Conservation (phyloP, 306 rosid genomes). For the Cucurbita argyrosperma region DNA sequence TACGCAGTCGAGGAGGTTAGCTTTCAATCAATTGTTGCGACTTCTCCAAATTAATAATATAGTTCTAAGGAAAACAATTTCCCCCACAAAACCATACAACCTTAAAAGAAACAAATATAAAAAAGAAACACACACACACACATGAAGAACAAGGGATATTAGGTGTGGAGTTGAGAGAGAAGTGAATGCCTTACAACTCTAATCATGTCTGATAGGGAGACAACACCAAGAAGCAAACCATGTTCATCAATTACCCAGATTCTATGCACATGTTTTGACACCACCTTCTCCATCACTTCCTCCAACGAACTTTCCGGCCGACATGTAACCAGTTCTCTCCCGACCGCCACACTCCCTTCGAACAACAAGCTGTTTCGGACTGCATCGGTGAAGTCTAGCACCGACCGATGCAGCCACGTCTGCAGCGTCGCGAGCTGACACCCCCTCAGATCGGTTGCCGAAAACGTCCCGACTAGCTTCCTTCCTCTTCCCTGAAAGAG, state of each 20-base stretch:
- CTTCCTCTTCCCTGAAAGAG: constrained; percentile 43
- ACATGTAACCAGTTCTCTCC: constrained; percentile 52
- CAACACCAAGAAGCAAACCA: constrained; percentile 57
- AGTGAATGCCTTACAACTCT: constrained; percentile 45
- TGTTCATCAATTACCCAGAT: constrained; percentile 67
- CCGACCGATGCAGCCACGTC: constrained; percentile 59
- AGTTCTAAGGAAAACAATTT: too few species aligned
- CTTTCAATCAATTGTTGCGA: too few species aligned
- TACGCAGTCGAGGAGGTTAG: too few species aligned
- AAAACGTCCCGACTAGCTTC: constrained; percentile 54
- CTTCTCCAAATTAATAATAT: too few species aligned
- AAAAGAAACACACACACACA: too few species aligned
- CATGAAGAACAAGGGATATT: background rate
- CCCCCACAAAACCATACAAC: too few species aligned
- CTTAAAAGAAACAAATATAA: too few species aligned
- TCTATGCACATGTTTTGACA: constrained; percentile 56
- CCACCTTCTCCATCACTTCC: constrained; percentile 44
- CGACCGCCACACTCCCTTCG: background rate
- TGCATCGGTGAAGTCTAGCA: constrained; percentile 40
- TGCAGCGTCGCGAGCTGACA: constrained; percentile 45
- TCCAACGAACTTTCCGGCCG: constrained; percentile 25
- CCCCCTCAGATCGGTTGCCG: constrained; percentile 66
- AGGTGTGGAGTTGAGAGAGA: background rate
- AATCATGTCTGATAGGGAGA: constrained; percentile 55
- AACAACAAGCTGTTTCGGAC: constrained; percentile 22